These are phyloP conservation scores for Citrus inodora DNA, from an alignment of 345 rosid genomes.

Conservation along the genomic window DNA sequence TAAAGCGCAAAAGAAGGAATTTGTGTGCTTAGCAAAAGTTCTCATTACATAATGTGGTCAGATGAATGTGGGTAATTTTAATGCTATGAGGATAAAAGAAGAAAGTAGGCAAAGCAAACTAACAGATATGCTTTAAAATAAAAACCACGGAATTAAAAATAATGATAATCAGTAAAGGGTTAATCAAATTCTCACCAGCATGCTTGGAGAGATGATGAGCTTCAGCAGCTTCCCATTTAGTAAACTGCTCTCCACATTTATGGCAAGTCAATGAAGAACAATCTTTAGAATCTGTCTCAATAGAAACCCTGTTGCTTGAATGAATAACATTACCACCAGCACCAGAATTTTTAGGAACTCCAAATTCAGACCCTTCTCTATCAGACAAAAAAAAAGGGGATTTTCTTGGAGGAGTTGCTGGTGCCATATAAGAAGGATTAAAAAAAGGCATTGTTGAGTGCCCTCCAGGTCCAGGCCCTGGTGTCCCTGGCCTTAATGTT, in stretches of 20 bases:
- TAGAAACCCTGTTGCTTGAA: constrained; percentile 50
- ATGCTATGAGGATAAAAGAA: constrained; percentile 15
- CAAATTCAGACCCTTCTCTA: constrained; percentile 51
- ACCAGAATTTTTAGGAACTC: constrained; percentile 24
- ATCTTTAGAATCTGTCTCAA: constrained; percentile 58
- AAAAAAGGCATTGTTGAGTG: constrained; percentile 67
- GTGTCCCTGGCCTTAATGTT: constrained; percentile 87
- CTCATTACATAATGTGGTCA: constrained; percentile 14
- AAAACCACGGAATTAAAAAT: not conserved
- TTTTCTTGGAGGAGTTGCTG: constrained; percentile 55
- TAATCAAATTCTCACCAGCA: constrained; percentile 57
- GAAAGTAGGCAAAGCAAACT: constrained; percentile 15
- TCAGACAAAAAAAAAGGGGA: constrained; percentile 43
- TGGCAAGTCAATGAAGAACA: constrained; percentile 72
- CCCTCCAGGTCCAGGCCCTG: constrained; percentile 72
- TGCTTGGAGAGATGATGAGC: constrained; percentile 96
- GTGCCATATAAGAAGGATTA: constrained; percentile 54
- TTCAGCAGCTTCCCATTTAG: constrained; percentile 93
- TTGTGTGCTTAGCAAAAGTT: not conserved
- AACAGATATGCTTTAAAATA: not conserved
- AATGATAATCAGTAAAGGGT: not conserved
- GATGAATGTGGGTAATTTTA: constrained; percentile 1
- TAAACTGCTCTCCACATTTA: constrained; percentile 94
- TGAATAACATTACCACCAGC: constrained; percentile 34
- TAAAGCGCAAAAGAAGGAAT: not conserved